Evolutionary conservation across 192 early-diverging fungal species (phyloP), one percentile per base, ranked within the genome.

Genomic region (Chytriomyces sp.): DNA sequence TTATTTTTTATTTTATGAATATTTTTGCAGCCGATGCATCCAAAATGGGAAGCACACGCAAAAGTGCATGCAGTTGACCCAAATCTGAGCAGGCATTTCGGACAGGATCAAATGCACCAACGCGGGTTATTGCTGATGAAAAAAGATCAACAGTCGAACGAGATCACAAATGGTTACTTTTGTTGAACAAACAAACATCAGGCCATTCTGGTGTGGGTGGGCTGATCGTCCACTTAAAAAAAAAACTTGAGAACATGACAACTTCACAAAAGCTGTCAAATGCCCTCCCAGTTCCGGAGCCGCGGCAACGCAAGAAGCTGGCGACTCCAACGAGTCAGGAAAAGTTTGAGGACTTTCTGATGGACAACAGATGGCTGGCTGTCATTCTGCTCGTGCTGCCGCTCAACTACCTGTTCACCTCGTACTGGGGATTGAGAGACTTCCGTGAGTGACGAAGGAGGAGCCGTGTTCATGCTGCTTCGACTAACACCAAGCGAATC

Each of bases 301-400:
- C 69, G 44, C 77, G 71, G 59, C n/a, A 44, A 35, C 71, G 71
- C 45, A 20, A 61, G 44, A 73, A 79, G 64, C 57, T 67, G 23
- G 48, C 71, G 11, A 62, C 73, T 13, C 18, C 77, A 9, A 79
- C 64, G 1, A 11, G 57, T 10, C 11, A 45, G 24, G 70, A 80
- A 67, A 35, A 61, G 76, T 23, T 81, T 50, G 77, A 64, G 28
- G 59, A 80, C 64, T 75, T 78, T 23, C 63, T 81, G 13, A 59
- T 78, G 62, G 76, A 80, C 61, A 44, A 83, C 66, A 68, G 76
- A 46, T 77, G 74, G 68, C 20, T 80, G 10, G 49, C 81, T 61
- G 79, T 81, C 35, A 72, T 78, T 62, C 72, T 78, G 23, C 50
- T 81, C 61, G 76, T 80, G n/a, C 66, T 83, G 64, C 82, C 82